Base-by-base conservation (phyloP, 1,284 basidiomycete species). In the Tetrapyrgos nigripes region DNA sequence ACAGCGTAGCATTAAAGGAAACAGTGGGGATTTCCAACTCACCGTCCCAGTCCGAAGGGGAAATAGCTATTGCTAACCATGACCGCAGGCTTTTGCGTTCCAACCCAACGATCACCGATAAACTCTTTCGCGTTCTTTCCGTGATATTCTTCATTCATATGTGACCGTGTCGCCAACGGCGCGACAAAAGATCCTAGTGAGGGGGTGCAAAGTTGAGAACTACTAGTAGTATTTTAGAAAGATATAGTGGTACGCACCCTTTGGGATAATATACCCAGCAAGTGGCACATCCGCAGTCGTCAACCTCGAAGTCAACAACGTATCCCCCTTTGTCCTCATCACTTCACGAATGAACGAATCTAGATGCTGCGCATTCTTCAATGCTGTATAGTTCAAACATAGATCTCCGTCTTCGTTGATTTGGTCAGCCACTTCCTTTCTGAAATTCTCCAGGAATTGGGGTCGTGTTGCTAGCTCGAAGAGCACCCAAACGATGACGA, bases 261-360 rank as follows among this genome's bases (percentile, higher is more conserved):
- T 73, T 23, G 75, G 75, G 19, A 77, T 71, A 2, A 68, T 65
- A 35, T 71, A 73, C n/a, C 66, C 67, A 24, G 69, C 75, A 11
- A 77, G 61, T 6, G 64, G 60, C 9, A 68, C 66, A 44, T 77
- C 73, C 50, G 61, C 58, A 4, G 70, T 71, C 9, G 75, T 73
- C 53, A 66, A 57, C n/a, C 75, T 67, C 58, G 70, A 69, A 9
- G 67, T 66, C 29, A 68, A 68, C 40, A 77, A 66, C 14, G 74
- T 76, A 55, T 76, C 74, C 6, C 75, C 75, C 61, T 77, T 77
- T 23, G 73, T 72, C 29, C 74, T 70, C 69, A 77, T 66, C 9
- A 77, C 75, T 55, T 77, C 74, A 24, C 75, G 72, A 45, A 76
- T 71, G 62, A 77, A 77, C 1, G 74, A 75, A 58, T 77, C 75